Percentiles rank a stretch among this genome's conserved stretches.
phyloP scores from a whole-genome alignment of 176 grass and related monocot genomes.

The Lolium perenne region DNA sequence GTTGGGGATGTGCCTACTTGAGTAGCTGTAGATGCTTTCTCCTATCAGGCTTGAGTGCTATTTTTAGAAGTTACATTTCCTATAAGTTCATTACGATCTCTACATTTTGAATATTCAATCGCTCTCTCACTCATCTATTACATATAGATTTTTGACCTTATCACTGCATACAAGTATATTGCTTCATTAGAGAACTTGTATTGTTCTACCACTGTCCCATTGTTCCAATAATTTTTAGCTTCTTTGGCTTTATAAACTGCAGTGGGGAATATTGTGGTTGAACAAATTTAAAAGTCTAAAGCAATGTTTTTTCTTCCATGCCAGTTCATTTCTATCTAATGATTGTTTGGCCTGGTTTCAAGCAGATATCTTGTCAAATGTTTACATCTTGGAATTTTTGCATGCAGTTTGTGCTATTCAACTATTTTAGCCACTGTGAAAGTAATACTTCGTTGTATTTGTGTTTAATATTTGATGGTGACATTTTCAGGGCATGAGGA shows the following conservation, averaged over 20 bases:
- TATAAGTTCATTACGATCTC: not conserved
- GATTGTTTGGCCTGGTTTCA: not conserved
- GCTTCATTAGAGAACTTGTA: not conserved
- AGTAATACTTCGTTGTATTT: not conserved
- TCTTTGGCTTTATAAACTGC: conserved; percentile 17
- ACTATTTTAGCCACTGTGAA: not conserved
- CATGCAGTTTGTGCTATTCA: not conserved
- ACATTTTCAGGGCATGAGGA: conserved; percentile 40
- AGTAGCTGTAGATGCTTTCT: not conserved
- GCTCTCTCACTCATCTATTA: not conserved
- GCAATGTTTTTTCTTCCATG: not conserved
- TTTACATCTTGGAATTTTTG: not conserved
- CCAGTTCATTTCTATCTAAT: conserved; percentile 23
- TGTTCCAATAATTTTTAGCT: not conserved
- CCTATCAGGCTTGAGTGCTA: conserved; percentile 1
- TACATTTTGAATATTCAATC: not conserved
- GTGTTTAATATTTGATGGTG: conserved; percentile 24
- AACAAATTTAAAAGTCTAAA: not conserved
- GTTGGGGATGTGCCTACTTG: not conserved
- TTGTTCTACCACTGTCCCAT: not conserved
- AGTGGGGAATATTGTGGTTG: not conserved
- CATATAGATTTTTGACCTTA: not conserved
- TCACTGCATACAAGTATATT: not conserved
- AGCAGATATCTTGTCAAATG: conserved; percentile 13
- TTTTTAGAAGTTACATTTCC: not conserved